Base-by-base conservation (phyloP, 768 basidiomycete genomes). In the Podaxis mareebaensis region DNA sequence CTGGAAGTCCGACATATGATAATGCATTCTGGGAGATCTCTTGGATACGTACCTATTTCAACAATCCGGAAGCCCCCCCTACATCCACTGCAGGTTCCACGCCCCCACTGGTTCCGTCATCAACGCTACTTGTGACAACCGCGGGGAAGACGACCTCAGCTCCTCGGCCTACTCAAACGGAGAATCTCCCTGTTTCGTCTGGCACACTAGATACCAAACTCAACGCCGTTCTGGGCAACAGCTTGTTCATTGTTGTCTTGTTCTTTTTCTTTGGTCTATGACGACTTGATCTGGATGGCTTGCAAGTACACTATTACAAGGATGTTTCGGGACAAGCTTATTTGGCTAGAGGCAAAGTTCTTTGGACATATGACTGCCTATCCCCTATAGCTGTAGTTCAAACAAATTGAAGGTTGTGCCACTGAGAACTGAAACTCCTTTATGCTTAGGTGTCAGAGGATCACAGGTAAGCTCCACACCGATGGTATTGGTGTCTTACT, bases 21-120 rank as follows among this genome's bases (percentile, higher is more conserved):
- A 71, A 77, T 20, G 85, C 85, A 0, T 85, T 81, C 70, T 90
- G 86, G 73, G 87, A 88, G 70, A 81, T 90, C 67, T 71, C 76
- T 39, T 85, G 83, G 65, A 73, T 90, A 66, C 79, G 84, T 42
- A 84, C 86, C 11, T 90, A 88, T 70, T 76, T 80, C 13, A 81
- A 77, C 0, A 68, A 70, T 17, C 69, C 67, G 11, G 63, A 65
- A 11, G 42, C 69, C 5, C 53, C 67, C 10, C 54, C 59, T 46
- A 8, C 26, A 67, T 4, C 46, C 65, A n/a, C 44, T 60, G 0
- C 30, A 60, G 28, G 8, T 13, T 44, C 69, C 3, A 36, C 66
- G 24, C 55, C 65, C 4, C 24, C 58, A 28, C 20, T 38, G 38
- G 22, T 8, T 39, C 48, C 33, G 26, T 17, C 46, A 30, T 26